phyloP scores from a whole-genome alignment of 1,284 basidiomycete genomes.

The Papiliotrema fonsecae region DNA sequence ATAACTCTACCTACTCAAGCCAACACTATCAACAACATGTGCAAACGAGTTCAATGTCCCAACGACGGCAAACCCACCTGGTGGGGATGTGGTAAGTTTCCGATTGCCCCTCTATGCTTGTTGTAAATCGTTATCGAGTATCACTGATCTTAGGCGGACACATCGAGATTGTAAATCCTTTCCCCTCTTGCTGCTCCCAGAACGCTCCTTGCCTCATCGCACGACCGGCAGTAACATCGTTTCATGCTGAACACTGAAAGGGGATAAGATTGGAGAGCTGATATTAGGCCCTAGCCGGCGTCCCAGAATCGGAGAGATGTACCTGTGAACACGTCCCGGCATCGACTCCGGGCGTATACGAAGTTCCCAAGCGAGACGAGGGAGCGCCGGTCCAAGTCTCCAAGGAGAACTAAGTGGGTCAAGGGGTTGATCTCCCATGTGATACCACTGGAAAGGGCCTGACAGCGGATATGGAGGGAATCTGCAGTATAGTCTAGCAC shows the following conservation, averaged over 20 bases:
- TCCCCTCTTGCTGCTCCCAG: background rate
- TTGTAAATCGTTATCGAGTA: background rate
- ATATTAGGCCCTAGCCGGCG: conserved; percentile 33
- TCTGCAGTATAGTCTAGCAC: too few species aligned
- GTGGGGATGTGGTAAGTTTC: conserved; percentile 47
- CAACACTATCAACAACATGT: conserved; percentile 40
- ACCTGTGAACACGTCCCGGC: conserved; percentile 40
- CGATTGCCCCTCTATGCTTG: background rate
- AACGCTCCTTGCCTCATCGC: too few species aligned
- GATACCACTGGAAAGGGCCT: too few species aligned
- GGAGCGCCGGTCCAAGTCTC: background rate
- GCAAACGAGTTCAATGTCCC: conserved; percentile 42
- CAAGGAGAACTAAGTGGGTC: conserved; percentile 1
- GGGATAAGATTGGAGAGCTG: background rate
- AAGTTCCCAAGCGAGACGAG: conserved; percentile 21
- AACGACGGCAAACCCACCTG: conserved; percentile 47
- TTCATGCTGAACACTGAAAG: too few species aligned
- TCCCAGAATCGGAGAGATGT: conserved; percentile 33
- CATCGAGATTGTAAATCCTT: conserved; percentile 36
- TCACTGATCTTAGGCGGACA: conserved; percentile 30
- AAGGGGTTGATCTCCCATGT: background rate
- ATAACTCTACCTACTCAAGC: too few species aligned
- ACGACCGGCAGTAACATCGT: too few species aligned
- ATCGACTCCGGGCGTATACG: conserved; percentile 33
- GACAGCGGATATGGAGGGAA: too few species aligned